phyloP scores from a whole-genome alignment of 2,329 filamentous ascomycete species.

The Fusarium sp. region DNA sequence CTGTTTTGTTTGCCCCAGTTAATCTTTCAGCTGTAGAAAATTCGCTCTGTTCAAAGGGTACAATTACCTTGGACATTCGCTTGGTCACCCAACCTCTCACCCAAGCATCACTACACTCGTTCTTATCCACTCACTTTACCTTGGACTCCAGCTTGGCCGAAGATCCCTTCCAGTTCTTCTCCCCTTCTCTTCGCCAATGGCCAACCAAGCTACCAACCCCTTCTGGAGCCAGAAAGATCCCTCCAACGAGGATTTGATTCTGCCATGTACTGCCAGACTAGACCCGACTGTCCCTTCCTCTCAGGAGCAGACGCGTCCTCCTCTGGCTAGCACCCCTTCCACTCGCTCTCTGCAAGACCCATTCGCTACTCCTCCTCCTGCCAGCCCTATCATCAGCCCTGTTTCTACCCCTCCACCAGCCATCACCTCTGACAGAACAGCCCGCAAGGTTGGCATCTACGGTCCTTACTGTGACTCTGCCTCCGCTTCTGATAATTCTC shows the following conservation, averaged over 20 bases:
- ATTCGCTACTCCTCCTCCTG: background rate
- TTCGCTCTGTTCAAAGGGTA: background rate
- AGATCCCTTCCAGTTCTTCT: background rate
- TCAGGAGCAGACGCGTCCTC: background rate
- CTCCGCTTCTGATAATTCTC: background rate
- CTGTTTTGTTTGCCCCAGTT: background rate
- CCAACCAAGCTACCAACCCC: background rate
- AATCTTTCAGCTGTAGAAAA: background rate
- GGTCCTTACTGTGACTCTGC: background rate
- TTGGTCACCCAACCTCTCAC: background rate
- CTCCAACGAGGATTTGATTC: background rate
- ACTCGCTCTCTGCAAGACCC: background rate
- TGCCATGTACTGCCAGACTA: conserved; percentile 1
- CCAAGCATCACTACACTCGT: background rate
- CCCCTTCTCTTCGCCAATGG: background rate
- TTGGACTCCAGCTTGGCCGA: background rate
- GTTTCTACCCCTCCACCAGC: background rate
- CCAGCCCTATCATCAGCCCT: background rate
- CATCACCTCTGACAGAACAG: background rate
- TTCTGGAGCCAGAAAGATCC: conserved; percentile 3
- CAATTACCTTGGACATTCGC: background rate
- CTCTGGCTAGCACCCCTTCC: background rate
- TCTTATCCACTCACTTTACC: background rate
- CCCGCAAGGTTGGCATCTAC: conserved; percentile 9
- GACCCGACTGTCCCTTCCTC: background rate